phyloP scores from a whole-genome alignment of 495 filamentous ascomycete species.

The Penicillium mononematosum region DNA sequence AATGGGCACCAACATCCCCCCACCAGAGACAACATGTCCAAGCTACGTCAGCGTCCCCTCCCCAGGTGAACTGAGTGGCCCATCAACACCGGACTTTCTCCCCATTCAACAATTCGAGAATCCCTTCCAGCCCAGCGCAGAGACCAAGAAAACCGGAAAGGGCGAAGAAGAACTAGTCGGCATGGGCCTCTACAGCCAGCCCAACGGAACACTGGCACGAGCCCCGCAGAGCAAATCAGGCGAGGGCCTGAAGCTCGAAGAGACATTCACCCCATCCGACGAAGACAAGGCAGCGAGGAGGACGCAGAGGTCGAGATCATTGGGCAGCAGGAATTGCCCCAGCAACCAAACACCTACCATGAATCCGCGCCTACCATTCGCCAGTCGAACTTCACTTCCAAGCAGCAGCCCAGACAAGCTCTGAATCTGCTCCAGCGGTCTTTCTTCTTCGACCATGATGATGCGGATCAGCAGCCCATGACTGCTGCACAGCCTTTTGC shows the following conservation, averaged over 20 bases:
- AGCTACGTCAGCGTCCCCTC: constrained; percentile 44
- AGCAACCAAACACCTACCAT: constrained; percentile 10
- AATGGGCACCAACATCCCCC: constrained; percentile 39
- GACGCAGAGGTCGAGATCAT: constrained; percentile 43
- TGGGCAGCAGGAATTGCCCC: constrained; percentile 22
- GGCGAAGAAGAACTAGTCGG: constrained; percentile 71
- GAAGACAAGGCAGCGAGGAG: constrained; percentile 57
- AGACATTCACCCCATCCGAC: constrained; percentile 74
- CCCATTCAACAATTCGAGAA: constrained; percentile 47
- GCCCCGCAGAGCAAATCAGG: constrained; percentile 50
- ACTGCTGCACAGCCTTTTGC: constrained; percentile 30
- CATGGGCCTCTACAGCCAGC: constrained; percentile 78
- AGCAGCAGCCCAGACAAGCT: constrained; percentile 34
- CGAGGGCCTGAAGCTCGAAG: constrained; percentile 79
- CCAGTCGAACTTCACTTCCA: constrained; percentile 16
- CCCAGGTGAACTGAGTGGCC: constrained; percentile 43
- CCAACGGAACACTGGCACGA: constrained; percentile 50
- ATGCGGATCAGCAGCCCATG: constrained; percentile 34
- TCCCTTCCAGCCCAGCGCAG: constrained; percentile 9
- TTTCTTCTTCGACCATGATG: constrained; percentile 49
- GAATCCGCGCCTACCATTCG: constrained; percentile 13
- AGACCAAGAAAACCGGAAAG: constrained; percentile 34
- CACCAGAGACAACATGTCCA: constrained; percentile 32
- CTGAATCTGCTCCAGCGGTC: constrained; percentile 44
- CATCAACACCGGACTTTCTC: constrained; percentile 62